Evolutionary conservation across 148 eudicot species (phyloP), one percentile per base, ranked within the genome.

Genomic region (Camellia lanceoleosa): DNA sequence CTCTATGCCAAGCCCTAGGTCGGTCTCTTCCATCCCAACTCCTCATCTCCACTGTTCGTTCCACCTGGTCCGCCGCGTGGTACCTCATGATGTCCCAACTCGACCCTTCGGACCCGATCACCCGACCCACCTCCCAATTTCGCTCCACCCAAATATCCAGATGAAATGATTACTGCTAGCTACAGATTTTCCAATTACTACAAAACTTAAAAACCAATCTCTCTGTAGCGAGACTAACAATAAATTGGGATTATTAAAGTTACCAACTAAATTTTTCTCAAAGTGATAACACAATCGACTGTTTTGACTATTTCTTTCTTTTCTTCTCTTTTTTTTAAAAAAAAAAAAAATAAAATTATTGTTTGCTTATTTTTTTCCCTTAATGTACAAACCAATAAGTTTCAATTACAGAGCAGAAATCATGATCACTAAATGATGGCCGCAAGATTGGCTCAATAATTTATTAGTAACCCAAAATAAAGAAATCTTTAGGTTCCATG

Each of bases 11-110:
- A 23, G 30, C 30, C 30, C 30, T 23, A 23, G 30, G 95, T 61
- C 87, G 80, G 66, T 89, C 99, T 82, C 94, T 93, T 69, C 99
- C 99, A 41, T 98, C 99, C 52, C 88, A 87, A 46, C 92, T 92
- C 92, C 88, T 96, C 80, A 90, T 96, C 94, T 96, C 99, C 83
- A 88, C 98, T 84, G 98, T 89, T 89, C 97, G 98, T 15, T 67
- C 91, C 51, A 59, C 87, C 82, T 96, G 99, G 99, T 81, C 90
- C 83, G 61, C 97, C 87, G 82, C 92, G 56, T 96, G 99, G 99
- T 95, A 82, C 47, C 89, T 96, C 80, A 92, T 96, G 95, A 96
- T 96, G 99, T 93, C 99, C 85, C 97, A 96, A 73, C 89, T 96
- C 74, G 99, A 98, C 85, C 99, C 99, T 0, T 91, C 99, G 68